Conservation (phyloP, 768 basidiomycete species). For the Fomitopsis pulvina region DNA sequence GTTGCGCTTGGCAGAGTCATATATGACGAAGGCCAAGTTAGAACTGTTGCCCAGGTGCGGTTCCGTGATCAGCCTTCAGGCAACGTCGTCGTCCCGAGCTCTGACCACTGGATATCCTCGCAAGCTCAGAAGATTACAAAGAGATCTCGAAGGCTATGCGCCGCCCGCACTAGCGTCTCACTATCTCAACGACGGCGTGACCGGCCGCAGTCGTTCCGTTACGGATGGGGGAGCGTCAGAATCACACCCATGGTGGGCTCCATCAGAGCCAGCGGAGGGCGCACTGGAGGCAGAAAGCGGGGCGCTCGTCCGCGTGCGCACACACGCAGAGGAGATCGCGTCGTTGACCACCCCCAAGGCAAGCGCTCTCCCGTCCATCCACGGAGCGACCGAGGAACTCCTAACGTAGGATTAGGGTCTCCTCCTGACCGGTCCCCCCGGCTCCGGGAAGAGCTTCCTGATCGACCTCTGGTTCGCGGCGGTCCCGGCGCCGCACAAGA, state of each 20-base stretch:
- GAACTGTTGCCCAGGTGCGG: constrained; percentile 44
- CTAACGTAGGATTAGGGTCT: constrained; percentile 32
- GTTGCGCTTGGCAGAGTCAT: constrained; percentile 39
- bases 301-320: constrained; percentile 35
- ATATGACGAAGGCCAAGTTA: constrained; percentile 48
- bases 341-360: constrained; percentile 46
- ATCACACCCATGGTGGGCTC: constrained; percentile 28
- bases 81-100: not conserved
- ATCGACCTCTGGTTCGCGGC: constrained; percentile 51
- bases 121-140: constrained; percentile 43
- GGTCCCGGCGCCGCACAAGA: constrained; percentile 45
- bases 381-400: not conserved
- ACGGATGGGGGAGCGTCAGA: constrained; percentile 17
- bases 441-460: constrained; percentile 48
- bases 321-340: constrained; percentile 46
- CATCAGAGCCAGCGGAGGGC: constrained; percentile 5
- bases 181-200: constrained; percentile 14
- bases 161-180: constrained; percentile 36
- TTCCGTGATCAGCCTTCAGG: not conserved
- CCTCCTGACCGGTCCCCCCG: constrained; percentile 44
- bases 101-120: not conserved
- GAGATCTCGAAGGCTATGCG: constrained; percentile 40
- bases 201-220: too few relatives aligned
- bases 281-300: constrained; percentile 14
- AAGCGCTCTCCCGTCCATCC: constrained; percentile 7